A percentile compares a stretch with the other conserved stretches of the same genome.
These are phyloP conservation scores for Penicillium longicatenatum DNA, from an alignment of 495 filamentous ascomycete genomes.

Conservation along the genomic window DNA sequence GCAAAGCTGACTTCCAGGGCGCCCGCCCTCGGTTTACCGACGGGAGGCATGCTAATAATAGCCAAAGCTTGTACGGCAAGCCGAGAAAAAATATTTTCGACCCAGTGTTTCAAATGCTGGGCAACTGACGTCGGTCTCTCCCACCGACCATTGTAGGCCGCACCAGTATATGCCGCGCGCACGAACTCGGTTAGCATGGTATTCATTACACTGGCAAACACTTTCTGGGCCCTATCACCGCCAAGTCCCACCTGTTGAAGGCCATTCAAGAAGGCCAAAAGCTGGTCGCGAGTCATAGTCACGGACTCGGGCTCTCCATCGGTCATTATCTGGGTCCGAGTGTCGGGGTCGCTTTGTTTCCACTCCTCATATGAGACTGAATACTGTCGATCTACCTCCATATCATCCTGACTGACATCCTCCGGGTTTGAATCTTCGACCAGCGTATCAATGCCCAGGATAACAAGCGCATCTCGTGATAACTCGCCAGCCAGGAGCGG, in stretches of 20 bases:
- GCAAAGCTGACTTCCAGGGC: constrained; percentile 49
- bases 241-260: constrained; percentile 73
- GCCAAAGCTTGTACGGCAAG: constrained; percentile 66
- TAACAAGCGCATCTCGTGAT: constrained; percentile 49
- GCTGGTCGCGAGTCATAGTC: constrained; percentile 49
- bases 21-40: constrained; percentile 20
- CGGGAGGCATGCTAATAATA: constrained; percentile 38
- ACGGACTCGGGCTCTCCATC: constrained; percentile 38
- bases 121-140: constrained; percentile 55
- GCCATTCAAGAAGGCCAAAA: constrained; percentile 59
- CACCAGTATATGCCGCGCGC: constrained; percentile 55
- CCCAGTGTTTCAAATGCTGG: constrained; percentile 64
- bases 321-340: constrained; percentile 37
- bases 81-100: constrained; percentile 69
- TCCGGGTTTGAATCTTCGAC: constrained; percentile 20
- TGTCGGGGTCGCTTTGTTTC: constrained; percentile 32
- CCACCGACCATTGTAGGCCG: constrained; percentile 64
- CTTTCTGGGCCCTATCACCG: constrained; percentile 70
- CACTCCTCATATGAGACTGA: constrained; percentile 45
- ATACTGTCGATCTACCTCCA: constrained; percentile 41
- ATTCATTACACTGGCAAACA: constrained; percentile 77
- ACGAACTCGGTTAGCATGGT: constrained; percentile 68
- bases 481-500: constrained; percentile 56
- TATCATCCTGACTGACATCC: constrained; percentile 30
- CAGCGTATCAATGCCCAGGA: constrained; percentile 57